Evolutionary conservation across 164 flowering plant genomes (phyloP).

Genomic region (Dillenia turbinata): DNA sequence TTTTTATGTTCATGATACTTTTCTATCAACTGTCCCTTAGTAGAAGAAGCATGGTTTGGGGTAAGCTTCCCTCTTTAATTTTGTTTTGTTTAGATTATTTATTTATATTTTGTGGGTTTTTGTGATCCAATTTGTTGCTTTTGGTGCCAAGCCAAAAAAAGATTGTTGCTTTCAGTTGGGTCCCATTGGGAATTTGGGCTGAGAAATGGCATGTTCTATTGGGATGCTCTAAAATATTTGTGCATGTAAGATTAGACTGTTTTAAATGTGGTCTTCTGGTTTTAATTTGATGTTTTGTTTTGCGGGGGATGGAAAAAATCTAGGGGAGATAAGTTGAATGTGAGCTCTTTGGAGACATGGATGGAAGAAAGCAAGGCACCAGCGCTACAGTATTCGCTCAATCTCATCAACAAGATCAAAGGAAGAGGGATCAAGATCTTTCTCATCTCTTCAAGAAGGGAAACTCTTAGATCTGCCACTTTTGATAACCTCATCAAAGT

Average conservation of each 20-base stretch:
- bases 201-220: no score
- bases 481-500: conserved; percentile 58
- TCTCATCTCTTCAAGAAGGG: conserved; percentile 60
- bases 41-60: conserved; percentile 58
- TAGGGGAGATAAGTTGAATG: conserved; percentile 61
- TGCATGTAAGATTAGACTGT: no score
- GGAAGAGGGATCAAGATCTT: conserved; percentile 49
- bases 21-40: conserved; percentile 64
- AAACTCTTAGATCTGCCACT: conserved; percentile 54
- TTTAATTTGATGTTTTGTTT: no score
- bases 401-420: conserved; percentile 53
- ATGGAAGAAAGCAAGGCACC: conserved; percentile 55
- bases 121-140: no score
- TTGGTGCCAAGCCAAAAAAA: no score
- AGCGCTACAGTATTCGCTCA: conserved; percentile 40
- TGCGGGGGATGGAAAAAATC: not conserved
- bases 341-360: conserved; percentile 51
- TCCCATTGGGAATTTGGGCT: no score
- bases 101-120: not conserved
- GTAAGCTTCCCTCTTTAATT: conserved; percentile 19
- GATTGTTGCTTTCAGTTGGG: no score
- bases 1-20: conserved; percentile 68
- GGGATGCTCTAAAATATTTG: no score
- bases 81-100: not conserved
- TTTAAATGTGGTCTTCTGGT: no score